Base-by-base conservation (phyloP, 495 filamentous ascomycete species). In the Penicillium waksmanii region DNA sequence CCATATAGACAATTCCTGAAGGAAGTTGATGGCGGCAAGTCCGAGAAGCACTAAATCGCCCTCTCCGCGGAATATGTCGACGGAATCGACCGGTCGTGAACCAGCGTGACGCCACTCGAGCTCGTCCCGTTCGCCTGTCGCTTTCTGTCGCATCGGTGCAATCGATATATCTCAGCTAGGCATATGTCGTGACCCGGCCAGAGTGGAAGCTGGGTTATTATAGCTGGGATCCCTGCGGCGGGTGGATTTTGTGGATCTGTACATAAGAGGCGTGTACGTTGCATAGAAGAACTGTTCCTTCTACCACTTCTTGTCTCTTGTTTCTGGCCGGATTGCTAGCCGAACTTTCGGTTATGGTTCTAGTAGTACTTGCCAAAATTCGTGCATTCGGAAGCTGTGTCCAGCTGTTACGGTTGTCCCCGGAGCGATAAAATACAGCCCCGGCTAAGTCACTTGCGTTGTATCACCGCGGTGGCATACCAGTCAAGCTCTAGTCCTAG, bases 1-100 rank as follows among this genome's bases (percentile, higher is more conserved):
- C n/a, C 19, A 15, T 25, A 59, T 58, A 95, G 91, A 83, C 87
- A 93, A 56, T 95, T 94, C 74, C 64, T 95, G 65, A 89, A 89
- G 68, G 81, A 87, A 51, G 85, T 87, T 38, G 87, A 92, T 53
- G 80, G 87, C 57, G 85, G 87, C 74, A 90, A 90, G 71, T 73
- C 81, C 49, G 60, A 59, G 49, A 85, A 86, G 68, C 85, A 88
- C 73, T 89, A 87, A 73, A 72, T 36, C 60, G 21, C 43, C 25
- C 51, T 54, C 47, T 51, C 51, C 40, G 57, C 56, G 60, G 63
- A 61, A 58, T 58, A 58, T 54, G 58, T 56, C 40, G 58, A 64
- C 57, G 58, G 60, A 60, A 9, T 36, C 63, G 61, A 44, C 62
- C 57, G 46, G 46, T 51, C 27, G 60, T 61, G 51, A 60, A 51